A percentile compares a stretch with the other conserved stretches of the same genome.
Conservation (phyloP, 805 yeast genomes). For the Saturnispora diversa region DNA sequence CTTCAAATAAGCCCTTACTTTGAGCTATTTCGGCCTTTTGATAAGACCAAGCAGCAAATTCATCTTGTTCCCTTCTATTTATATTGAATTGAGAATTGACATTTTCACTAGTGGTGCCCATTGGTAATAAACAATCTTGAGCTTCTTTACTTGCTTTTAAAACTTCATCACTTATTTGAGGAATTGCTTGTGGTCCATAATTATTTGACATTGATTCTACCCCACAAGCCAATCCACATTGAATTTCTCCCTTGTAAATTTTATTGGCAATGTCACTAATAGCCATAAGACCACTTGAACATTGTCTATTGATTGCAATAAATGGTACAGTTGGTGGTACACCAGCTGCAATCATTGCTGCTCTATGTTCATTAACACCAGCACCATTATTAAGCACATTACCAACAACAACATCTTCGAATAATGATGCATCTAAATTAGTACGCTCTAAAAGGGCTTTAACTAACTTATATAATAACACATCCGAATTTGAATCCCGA, state of each 20-base stretch:
- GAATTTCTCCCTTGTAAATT: constrained; percentile 81
- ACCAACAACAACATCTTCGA: constrained; percentile 85
- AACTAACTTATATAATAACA: constrained; percentile 58
- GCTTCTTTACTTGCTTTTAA: constrained; percentile 40
- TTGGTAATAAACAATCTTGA: constrained; percentile 80
- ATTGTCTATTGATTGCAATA: constrained; percentile 83
- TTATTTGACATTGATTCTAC: constrained; percentile 90
- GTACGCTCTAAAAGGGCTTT: constrained; percentile 49
- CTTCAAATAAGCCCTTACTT: constrained; percentile 63
- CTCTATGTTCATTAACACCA: constrained; percentile 92
- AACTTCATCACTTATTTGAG: constrained; percentile 44
- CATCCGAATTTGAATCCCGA: constrained; percentile 77
- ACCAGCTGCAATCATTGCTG: constrained; percentile 87
- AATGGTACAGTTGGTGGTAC: constrained; percentile 75
- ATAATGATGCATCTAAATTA: constrained; percentile 42
- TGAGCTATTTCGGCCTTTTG: constrained; percentile 77
- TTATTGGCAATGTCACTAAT: constrained; percentile 84
- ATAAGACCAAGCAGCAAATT: constrained; percentile 81
- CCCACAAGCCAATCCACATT: constrained; percentile 85
- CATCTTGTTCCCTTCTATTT: constrained; percentile 70
- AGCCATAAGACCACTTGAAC: constrained; percentile 91
- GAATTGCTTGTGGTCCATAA: constrained; percentile 74
- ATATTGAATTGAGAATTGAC: constrained; percentile 62
- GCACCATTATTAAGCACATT: constrained; percentile 90
- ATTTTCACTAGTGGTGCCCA: constrained; percentile 95